Conservation (phyloP, 2,329 filamentous ascomycete genomes). For the Leptographium radiaticola region DNA sequence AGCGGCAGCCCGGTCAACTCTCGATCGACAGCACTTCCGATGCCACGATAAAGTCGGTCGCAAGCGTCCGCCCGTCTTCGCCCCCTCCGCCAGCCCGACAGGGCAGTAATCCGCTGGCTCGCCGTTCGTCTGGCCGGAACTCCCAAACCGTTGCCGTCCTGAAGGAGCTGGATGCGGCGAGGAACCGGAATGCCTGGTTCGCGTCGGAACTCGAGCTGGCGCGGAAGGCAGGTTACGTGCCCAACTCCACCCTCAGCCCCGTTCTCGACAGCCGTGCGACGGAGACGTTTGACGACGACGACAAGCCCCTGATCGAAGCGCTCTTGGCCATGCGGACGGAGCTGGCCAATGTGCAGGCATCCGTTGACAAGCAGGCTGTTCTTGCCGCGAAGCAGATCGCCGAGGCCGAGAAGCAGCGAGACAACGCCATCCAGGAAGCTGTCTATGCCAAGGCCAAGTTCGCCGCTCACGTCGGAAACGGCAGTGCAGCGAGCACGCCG, state of each 20-base stretch:
- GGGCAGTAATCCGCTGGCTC: constrained; percentile 41
- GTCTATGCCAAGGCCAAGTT: constrained; percentile 90
- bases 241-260: constrained; percentile 56
- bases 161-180: constrained; percentile 75
- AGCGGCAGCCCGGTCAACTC: constrained; percentile 43
- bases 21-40: constrained; percentile 59
- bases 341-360: constrained; percentile 74
- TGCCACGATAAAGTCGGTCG: constrained; percentile 29
- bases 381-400: constrained; percentile 81
- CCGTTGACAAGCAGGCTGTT: constrained; percentile 78
- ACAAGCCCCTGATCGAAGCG: constrained; percentile 83
- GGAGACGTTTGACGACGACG: constrained; percentile 81
- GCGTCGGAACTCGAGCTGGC: constrained; percentile 88
- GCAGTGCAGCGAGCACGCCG: constrained; percentile 49
- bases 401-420: constrained; percentile 86
- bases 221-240: constrained; percentile 74
- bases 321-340: constrained; percentile 84
- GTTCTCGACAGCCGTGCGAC: constrained; percentile 62
- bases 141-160: constrained; percentile 60
- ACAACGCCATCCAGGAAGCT: constrained; percentile 87
- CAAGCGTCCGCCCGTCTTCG: constrained; percentile 33
- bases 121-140: constrained; percentile 47
- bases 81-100: constrained; percentile 46
- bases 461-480: constrained; percentile 53
- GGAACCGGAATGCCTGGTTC: constrained; percentile 91